Evolutionary conservation across 176 grass and related monocot species (phyloP).

Genomic region (Luzula sylvatica): DNA sequence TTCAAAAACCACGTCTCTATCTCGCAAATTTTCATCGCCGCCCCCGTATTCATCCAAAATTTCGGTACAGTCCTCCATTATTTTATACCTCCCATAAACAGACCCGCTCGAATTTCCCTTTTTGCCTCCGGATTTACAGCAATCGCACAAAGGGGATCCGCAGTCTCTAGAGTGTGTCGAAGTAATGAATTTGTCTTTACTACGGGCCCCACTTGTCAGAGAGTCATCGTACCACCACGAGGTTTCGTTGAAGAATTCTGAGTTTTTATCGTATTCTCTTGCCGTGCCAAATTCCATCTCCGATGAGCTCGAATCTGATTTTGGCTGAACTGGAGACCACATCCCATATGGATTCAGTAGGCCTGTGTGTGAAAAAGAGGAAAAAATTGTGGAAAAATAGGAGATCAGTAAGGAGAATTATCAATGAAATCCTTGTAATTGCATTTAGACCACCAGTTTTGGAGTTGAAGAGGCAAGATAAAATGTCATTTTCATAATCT

Average conservation of each 20-base stretch:
- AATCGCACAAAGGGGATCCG: constrained; percentile 58
- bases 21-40: constrained; percentile 32
- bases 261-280: constrained; percentile 53
- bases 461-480: too few species aligned
- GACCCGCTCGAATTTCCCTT: constrained; percentile 38
- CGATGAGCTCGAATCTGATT: constrained; percentile 60
- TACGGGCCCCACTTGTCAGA: constrained; percentile 31
- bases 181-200: constrained; percentile 55
- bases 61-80: constrained; percentile 88
- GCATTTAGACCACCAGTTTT: too few species aligned
- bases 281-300: constrained; percentile 86
- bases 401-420: background rate
- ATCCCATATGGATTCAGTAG: constrained; percentile 76
- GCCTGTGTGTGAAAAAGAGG: constrained; percentile 25
- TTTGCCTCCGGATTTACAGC: constrained; percentile 40
- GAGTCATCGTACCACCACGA: constrained; percentile 69
- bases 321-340: constrained; percentile 51
- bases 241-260: constrained; percentile 57
- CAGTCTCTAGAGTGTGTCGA: constrained; percentile 28
- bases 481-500: too few species aligned
- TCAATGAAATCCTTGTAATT: too few species aligned
- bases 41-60: constrained; percentile 58
- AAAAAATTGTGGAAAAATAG: background rate
- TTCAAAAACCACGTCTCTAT: constrained; percentile 27
- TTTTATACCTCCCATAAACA: constrained; percentile 77